These are phyloP conservation scores for Fagus sylvatica DNA, from an alignment of 306 rosid species.

Conservation along the genomic window DNA sequence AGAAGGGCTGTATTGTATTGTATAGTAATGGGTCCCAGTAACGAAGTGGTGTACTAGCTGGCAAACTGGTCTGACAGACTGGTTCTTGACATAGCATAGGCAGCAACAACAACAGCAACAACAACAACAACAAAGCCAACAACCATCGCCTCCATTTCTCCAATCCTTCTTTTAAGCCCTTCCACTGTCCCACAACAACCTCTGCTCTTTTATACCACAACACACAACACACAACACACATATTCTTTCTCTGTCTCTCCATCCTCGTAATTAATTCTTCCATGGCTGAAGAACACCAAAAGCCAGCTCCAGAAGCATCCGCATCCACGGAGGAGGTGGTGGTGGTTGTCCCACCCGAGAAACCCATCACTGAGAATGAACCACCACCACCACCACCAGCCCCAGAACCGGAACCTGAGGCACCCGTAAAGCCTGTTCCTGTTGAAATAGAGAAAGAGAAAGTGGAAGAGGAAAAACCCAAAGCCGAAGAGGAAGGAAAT, in stretches of 20 bases:
- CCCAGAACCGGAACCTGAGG: conserved; percentile 21
- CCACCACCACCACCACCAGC: not conserved
- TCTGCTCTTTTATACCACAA: not conserved
- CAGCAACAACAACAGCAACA: not conserved
- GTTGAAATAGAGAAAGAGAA: conserved; percentile 21
- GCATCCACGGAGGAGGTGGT: conserved; percentile 35
- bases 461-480: conserved; percentile 28
- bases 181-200: not conserved
- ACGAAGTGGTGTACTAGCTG: conserved; percentile 49
- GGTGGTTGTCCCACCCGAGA: conserved; percentile 15
- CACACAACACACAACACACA: not conserved
- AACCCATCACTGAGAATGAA: conserved; percentile 17
- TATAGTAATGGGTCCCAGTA: not conserved
- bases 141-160: not conserved
- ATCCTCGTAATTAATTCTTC: not conserved
- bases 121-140: conserved; percentile 7
- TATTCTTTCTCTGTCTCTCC: not conserved
- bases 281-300: conserved; percentile 77
- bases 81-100: conserved; percentile 35
- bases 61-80: conserved; percentile 54
- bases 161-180: not conserved
- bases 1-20: no score
- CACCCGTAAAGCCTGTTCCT: conserved; percentile 18
- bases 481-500: conserved; percentile 31
- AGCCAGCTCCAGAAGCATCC: conserved; percentile 40